Base-by-base conservation (phyloP, 2,329 filamentous ascomycete genomes). In the Fusarium sp. region DNA sequence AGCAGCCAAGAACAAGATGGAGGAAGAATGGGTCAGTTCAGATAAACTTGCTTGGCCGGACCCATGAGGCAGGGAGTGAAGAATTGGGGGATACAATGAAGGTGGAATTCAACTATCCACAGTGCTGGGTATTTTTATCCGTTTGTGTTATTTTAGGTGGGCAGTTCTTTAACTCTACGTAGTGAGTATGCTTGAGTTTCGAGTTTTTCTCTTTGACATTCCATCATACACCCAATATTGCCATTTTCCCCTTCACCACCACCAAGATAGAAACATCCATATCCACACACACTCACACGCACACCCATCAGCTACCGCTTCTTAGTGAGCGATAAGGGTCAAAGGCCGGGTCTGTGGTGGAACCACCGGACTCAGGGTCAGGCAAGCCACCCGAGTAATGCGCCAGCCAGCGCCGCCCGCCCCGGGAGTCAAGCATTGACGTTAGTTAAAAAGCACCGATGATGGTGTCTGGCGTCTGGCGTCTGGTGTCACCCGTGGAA, bases 21-120 rank as follows among this genome's bases (percentile, higher is more conserved):
- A 63, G 65, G 64, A 73, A 71, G 65, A 70, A 54, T 65, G 69
- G 67, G 71, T 70, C 71, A 58, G 60, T 64, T 62, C 60, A 70
- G 67, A 71, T 71, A 69, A 60, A 54, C 67, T 71, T 60, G 56
- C 48, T 70, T 60, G 63, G 46, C 44, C 32, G 54, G 44, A 32
- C 49, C 39, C 22, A 20, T 26, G 24, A n/a, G 28, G 10, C 59
- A 64, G 41, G 62, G 67, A 72, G 66, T 61, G 56, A 57, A 64
- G 47, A 57, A 56, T 55, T 43, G 51, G 41, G 51, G 51, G 40
- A 48, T 48, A 56, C 20, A 39, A 65, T 63, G 59, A 56, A 55
- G 49, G 56, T 54, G 49, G 59, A 47, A 54, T 52, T 33, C 35
- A 30, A 26, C 37, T 46, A 47, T 62, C 64, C 62, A 66, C 45